Percentiles rank a stretch among this genome's conserved stretches.
phyloP scores from a whole-genome alignment of 2,329 filamentous ascomycete genomes.

The Hypoxylon sp. region DNA sequence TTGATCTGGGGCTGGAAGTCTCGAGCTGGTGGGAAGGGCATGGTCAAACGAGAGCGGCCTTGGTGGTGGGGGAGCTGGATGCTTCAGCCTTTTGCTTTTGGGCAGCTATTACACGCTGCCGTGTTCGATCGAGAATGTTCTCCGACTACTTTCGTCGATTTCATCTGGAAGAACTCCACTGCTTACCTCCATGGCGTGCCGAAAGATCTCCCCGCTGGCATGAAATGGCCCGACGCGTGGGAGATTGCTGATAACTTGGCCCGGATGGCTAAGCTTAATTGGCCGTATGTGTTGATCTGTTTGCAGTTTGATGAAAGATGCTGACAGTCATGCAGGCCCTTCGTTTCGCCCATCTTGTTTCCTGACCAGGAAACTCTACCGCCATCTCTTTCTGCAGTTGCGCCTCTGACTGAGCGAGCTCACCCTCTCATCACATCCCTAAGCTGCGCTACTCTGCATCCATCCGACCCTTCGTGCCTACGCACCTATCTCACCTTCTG shows the following conservation, averaged over 20 bases:
- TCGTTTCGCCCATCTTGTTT: constrained; percentile 88
- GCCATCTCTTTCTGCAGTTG: constrained; percentile 73
- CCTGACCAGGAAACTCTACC: constrained; percentile 77
- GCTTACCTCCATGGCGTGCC: constrained; percentile 84
- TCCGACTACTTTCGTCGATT: constrained; percentile 56
- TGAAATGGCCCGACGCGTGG: constrained; percentile 80
- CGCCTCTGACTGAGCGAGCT: constrained; percentile 83
- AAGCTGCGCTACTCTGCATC: constrained; percentile 91
- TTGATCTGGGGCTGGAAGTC: constrained; percentile 70
- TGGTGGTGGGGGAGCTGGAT: constrained; percentile 90
- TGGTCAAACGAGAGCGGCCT: constrained; percentile 73
- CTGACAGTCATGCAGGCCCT: constrained; percentile 65
- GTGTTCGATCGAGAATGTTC: constrained; percentile 81
- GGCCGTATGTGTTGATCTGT: constrained; percentile 74
- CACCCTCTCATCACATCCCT: constrained; percentile 88
- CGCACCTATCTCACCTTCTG: constrained; percentile 90
- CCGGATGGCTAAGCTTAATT: constrained; percentile 82
- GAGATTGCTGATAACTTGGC: constrained; percentile 85
- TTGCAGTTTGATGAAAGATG: constrained; percentile 3
- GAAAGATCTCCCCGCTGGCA: constrained; percentile 71
- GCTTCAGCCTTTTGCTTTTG: constrained; percentile 80
- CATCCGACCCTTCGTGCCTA: constrained; percentile 86
- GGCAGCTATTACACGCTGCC: constrained; percentile 80
- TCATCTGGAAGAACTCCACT: constrained; percentile 77
- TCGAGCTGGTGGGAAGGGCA: constrained; percentile 56